These are phyloP conservation scores for Crithidia thermophila DNA, from an alignment of 208 protist genomes.

Conservation along the genomic window DNA sequence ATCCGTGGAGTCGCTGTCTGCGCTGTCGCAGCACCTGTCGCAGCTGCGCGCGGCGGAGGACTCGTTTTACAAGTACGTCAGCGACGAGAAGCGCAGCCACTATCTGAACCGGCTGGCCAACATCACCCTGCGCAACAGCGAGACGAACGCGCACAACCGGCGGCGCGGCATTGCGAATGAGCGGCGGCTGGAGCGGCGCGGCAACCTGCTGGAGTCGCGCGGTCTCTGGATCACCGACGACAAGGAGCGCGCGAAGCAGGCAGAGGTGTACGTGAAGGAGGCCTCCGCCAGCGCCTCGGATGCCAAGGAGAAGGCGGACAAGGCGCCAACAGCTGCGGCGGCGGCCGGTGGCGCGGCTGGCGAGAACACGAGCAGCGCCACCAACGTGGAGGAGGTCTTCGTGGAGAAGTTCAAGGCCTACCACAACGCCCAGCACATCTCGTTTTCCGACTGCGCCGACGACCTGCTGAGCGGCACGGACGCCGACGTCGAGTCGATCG, in stretches of 20 bases:
- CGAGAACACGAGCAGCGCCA: conserved; percentile 13
- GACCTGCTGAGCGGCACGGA: conserved; percentile 17
- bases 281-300: conserved; percentile 11
- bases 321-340: conserved; percentile 1
- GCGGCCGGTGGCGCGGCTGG: not conserved
- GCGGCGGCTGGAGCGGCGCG: conserved; percentile 52
- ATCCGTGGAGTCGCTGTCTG: not conserved
- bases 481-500: conserved; percentile 14
- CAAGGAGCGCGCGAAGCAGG: conserved; percentile 55
- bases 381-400: conserved; percentile 21
- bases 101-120: conserved; percentile 59
- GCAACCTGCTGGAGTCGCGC: conserved; percentile 66
- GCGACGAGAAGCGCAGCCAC: conserved; percentile 51
- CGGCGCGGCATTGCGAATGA: conserved; percentile 69
- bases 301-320: conserved; percentile 16
- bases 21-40: conserved; percentile 38
- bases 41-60: conserved; percentile 44
- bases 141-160: conserved; percentile 51
- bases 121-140: conserved; percentile 66
- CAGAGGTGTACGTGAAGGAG: conserved; percentile 49
- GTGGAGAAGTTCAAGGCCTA: conserved; percentile 37
- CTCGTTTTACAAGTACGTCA: conserved; percentile 68
- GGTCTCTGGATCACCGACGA: conserved; percentile 79
- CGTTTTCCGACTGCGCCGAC: conserved; percentile 20
- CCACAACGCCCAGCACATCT: conserved; percentile 25